Evolutionary conservation across 805 yeast species (phyloP).

Genomic region (Zygosaccharomyces siamensis): DNA sequence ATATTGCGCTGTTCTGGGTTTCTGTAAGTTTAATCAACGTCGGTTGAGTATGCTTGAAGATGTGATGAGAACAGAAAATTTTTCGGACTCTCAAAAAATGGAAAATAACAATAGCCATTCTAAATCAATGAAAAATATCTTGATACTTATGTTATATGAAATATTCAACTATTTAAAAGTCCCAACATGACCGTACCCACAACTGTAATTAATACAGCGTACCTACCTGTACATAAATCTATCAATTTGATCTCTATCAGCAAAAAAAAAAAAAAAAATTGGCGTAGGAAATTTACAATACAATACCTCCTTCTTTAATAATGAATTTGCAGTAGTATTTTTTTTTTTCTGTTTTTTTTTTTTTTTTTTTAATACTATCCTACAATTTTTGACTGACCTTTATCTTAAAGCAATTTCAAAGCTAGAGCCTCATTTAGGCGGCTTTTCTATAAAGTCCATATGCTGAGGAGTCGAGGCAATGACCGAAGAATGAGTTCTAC

Average conservation of each 20-base stretch:
- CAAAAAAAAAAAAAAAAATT: too few species aligned
- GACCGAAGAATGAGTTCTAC: constrained; percentile 1
- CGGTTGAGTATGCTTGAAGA: neutral
- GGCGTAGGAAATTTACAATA: neutral
- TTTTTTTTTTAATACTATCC: neutral
- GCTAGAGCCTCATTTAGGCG: neutral
- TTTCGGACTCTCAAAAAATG: constrained; percentile 6
- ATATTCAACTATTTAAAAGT: too few species aligned
- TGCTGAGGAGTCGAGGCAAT: constrained; percentile 2
- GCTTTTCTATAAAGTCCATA: constrained; percentile 1
- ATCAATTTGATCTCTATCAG: too few species aligned
- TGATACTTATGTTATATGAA: too few species aligned
- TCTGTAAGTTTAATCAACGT: neutral
- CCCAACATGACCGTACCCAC: too few species aligned
- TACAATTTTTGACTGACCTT: neutral
- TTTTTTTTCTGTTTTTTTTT: too few species aligned
- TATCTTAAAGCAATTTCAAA: neutral
- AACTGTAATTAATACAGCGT: too few species aligned
- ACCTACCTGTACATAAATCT: too few species aligned
- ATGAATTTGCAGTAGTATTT: neutral
- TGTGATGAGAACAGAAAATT: constrained; percentile 11
- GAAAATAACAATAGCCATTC: neutral
- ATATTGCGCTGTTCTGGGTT: neutral
- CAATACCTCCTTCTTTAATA: neutral
- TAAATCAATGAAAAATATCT: constrained; percentile 2